phyloP scores from a whole-genome alignment of 192 early-diverging fungal species.

The Coemansia sp. region DNA sequence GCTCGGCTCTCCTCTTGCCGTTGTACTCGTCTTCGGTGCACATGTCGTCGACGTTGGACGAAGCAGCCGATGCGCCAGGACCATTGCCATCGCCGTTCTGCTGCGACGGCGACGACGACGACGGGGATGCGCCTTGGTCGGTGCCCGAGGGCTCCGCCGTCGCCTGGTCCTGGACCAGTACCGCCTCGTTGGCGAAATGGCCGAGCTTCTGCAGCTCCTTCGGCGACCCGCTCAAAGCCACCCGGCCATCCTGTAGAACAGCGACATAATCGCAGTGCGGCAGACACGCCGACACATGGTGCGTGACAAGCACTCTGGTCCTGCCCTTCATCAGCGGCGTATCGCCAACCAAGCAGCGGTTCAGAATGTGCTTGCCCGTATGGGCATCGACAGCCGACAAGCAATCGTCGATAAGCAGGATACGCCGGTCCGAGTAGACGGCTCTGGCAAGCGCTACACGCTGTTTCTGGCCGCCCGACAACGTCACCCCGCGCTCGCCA shows the following conservation, averaged over 20 bases:
- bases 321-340: conserved; percentile 68
- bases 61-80: neutral
- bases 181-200: conserved; percentile 10
- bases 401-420: conserved; percentile 83
- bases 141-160: no score
- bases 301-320: conserved; percentile 89
- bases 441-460: conserved; percentile 84
- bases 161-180: neutral
- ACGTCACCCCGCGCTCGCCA: conserved; percentile 83
- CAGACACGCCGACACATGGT: conserved; percentile 70
- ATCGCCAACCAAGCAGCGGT: conserved; percentile 65
- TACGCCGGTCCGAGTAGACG: conserved; percentile 65
- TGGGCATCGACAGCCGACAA: conserved; percentile 94
- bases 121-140: no score
- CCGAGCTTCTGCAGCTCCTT: conserved; percentile 33
- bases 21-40: conserved; percentile 37
- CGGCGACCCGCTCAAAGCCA: conserved; percentile 55
- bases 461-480: conserved; percentile 87
- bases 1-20: conserved; percentile 3
- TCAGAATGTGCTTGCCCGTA: conserved; percentile 82
- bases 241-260: conserved; percentile 60
- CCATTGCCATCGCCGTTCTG: no score
- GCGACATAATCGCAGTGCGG: conserved; percentile 58
- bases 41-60: conserved; percentile 20
- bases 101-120: no score